Conservation (phyloP, 2,329 filamentous ascomycete species). For the Alternaria dauci region DNA sequence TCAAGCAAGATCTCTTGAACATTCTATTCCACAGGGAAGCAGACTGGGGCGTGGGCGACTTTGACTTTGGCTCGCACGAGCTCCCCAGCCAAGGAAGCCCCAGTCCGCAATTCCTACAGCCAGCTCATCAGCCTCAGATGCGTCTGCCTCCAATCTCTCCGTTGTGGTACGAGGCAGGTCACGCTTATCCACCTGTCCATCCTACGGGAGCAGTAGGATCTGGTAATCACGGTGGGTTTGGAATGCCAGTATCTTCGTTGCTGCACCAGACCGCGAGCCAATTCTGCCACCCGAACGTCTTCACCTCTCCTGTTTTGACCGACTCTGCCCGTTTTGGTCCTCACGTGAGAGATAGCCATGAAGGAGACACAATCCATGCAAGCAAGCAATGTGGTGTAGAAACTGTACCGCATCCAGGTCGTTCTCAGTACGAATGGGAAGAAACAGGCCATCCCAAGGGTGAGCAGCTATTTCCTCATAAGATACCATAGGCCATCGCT, state of each 20-base stretch:
- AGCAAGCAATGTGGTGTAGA: neutral
- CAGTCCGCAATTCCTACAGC: conserved; percentile 36
- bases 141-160: conserved; percentile 26
- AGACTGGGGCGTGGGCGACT: conserved; percentile 32
- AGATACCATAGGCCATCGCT: neutral
- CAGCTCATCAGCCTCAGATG: conserved; percentile 34
- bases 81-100: conserved; percentile 1
- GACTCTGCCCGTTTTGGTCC: neutral
- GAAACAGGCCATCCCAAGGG: neutral
- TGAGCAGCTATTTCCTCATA: neutral
- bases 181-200: neutral
- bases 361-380: neutral
- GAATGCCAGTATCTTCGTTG: neutral
- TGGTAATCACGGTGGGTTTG: neutral
- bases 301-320: neutral
- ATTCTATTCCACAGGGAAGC: conserved; percentile 37
- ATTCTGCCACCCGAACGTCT: neutral
- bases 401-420: neutral
- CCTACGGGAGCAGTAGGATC: neutral
- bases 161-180: conserved; percentile 19
- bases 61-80: conserved; percentile 30
- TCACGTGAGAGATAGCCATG: neutral
- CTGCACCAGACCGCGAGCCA: neutral
- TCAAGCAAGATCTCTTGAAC: conserved; percentile 32
- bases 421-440: neutral